Percentiles rank a stretch among this genome's conserved stretches.
phyloP scores from a whole-genome alignment of 2,329 filamentous ascomycete species.

The Xylaria sp. region DNA sequence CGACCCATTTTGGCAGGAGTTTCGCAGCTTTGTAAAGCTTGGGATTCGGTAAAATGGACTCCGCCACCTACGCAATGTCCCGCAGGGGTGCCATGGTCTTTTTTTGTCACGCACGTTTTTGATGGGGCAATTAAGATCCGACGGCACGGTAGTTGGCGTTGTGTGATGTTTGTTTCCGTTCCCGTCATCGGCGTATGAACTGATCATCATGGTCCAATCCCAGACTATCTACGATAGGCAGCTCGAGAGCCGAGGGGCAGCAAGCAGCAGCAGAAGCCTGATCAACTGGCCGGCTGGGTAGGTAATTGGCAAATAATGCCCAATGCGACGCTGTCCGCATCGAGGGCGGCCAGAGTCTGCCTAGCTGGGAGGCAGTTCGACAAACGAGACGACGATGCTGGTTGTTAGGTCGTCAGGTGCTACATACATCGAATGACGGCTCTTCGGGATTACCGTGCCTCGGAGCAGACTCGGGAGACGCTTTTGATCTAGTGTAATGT shows the following conservation, averaged over 20 bases:
- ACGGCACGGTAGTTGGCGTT: not conserved
- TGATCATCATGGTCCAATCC: no score
- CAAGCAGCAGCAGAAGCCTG: no score
- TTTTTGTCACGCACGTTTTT: not conserved
- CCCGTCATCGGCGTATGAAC: no score
- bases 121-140: not conserved
- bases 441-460: not conserved
- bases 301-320: no score
- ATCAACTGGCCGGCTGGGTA: no score
- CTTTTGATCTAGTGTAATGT: not conserved
- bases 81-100: not conserved
- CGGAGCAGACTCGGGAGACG: not conserved
- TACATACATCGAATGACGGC: not conserved
- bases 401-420: not conserved
- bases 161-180: no score
- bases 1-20: not conserved
- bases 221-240: no score
- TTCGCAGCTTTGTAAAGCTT: not conserved
- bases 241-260: no score
- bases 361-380: not conserved
- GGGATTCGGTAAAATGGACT: not conserved
- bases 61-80: not conserved
- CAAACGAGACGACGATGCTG: not conserved
- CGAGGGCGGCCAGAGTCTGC: no score
- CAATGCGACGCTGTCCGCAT: no score